phyloP scores from a whole-genome alignment of 352 stramenopile genomes.

The Globisporangium takayamanum region DNA sequence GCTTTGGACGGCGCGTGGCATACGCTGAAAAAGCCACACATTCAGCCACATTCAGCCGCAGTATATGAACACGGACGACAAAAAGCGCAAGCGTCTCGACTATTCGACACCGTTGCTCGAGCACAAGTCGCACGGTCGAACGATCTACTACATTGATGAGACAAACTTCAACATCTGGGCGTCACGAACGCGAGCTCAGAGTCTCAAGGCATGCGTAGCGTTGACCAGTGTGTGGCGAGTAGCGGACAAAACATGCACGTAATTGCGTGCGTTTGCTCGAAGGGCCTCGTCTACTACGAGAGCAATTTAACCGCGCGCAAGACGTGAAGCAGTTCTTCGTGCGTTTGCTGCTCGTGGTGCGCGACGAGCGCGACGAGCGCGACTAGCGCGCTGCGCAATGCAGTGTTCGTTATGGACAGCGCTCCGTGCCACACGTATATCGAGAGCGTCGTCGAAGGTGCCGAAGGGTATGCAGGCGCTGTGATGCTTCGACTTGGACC shows the following conservation, averaged over 20 bases:
- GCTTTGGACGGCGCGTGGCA: conserved; percentile 1
- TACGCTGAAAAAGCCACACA: conserved; percentile 14
- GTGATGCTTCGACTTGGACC: not conserved
- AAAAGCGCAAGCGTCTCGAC: conserved; percentile 16
- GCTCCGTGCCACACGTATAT: not conserved
- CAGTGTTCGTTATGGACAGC: not conserved
- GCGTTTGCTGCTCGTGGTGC: not conserved
- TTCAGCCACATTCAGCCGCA: conserved; percentile 13
- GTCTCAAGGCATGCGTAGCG: not conserved
- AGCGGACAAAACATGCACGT: conserved; percentile 18
- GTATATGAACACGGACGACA: conserved; percentile 13
- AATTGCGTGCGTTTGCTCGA: conserved; percentile 6
- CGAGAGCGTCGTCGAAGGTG: not conserved
- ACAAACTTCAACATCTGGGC: conserved; percentile 20
- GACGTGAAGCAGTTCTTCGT: not conserved
- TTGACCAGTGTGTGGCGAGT: conserved; percentile 5
- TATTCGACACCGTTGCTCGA: conserved; percentile 1
- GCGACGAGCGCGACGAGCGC: not conserved
- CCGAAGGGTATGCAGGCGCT: no score
- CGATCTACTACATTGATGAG: conserved; percentile 15
- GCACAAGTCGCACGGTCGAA: conserved; percentile 2
- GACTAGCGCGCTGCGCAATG: not conserved
- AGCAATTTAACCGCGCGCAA: not conserved
- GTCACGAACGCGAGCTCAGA: not conserved
- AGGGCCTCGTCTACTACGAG: conserved; percentile 13